These are phyloP conservation scores for Pythium sp. DNA, from an alignment of 352 stramenopile species.

Conservation along the genomic window DNA sequence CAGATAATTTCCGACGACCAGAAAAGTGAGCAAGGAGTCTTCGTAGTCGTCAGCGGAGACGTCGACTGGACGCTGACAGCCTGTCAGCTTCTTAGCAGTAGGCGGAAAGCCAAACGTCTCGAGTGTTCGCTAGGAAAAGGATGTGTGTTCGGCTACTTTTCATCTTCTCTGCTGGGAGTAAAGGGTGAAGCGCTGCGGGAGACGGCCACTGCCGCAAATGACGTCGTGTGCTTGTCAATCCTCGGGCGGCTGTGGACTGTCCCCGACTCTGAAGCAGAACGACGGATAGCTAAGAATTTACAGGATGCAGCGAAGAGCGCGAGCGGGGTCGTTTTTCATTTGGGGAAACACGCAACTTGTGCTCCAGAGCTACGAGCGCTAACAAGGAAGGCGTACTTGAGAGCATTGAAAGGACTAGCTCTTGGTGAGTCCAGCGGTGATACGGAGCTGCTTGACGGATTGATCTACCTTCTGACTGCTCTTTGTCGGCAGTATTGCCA, in stretches of 20 bases:
- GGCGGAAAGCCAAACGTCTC: not conserved
- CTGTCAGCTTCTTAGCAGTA: not conserved
- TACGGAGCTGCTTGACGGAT: not conserved
- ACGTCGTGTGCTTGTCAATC: not conserved
- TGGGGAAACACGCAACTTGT: not conserved
- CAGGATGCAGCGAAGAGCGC: not conserved
- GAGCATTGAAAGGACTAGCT: not conserved
- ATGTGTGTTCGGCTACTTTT: constrained; percentile 1
- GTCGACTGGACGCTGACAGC: constrained; percentile 4
- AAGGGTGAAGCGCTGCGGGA: not conserved
- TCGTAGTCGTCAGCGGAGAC: not conserved
- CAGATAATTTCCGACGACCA: not conserved
- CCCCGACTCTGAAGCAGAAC: not conserved
- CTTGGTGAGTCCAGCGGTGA: not conserved
- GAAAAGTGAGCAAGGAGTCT: not conserved
- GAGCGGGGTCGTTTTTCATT: not conserved
- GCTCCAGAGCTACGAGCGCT: not conserved
- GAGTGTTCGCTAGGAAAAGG: not conserved
- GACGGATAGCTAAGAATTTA: not conserved
- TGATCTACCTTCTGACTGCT: not conserved
- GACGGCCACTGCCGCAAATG: not conserved
- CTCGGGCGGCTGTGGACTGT: not conserved
- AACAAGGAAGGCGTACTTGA: not conserved
- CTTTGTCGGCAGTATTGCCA: constrained; percentile 5
- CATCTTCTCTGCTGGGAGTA: not conserved